Evolutionary conservation across 208 protist species (phyloP), one percentile per base, ranked within the genome.

Genomic region (Leishmania turanica): DNA sequence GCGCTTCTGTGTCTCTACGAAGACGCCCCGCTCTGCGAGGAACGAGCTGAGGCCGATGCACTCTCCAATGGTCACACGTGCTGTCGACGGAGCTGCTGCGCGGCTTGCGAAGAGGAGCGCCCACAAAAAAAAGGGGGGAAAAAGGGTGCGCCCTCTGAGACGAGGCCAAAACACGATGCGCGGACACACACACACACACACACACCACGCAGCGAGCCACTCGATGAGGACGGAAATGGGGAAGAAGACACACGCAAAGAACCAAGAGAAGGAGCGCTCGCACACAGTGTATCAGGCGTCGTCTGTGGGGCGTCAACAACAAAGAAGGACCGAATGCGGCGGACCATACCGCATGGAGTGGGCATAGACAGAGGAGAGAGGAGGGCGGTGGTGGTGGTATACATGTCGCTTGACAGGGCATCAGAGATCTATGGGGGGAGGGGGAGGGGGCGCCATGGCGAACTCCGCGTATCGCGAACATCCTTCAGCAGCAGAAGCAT

Each of bases 131-230:
- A 15, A 15, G 0, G 4, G 51, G 19, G 24, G 7, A 31, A 31
- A 19, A 54, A n/a, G 51, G 19, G 17, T 73, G 42, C 51, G 2
- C 69, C 69, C 69, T 47, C 45, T 54, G 47, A 54, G 69, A 73
- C 19, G 3, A 45, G 17, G 69, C 69, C 40, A 51, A 19, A 24
- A 73, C 66, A 21, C 27, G 21, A 15, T 45, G 2, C 40, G 45
- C 66, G 45, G 15, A 64, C 24, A 83, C 71, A 53, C 79, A 64
- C 56, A 54, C 79, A 71, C 49, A n/a, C 27, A 64, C n/a, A 65
- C 42, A 56, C 70, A 17, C 15, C 42, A 75, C 9, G 49, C n/a
- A 65, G 53, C 51, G 54, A 77, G 45, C 27, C 69, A 54, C 69
- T n/a, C 19, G 51, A 73, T 40, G 3, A 62, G 34, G 6, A 53